These are phyloP conservation scores for Noccaea bulbosa DNA, from an alignment of 345 rosid species.

Conservation along the genomic window DNA sequence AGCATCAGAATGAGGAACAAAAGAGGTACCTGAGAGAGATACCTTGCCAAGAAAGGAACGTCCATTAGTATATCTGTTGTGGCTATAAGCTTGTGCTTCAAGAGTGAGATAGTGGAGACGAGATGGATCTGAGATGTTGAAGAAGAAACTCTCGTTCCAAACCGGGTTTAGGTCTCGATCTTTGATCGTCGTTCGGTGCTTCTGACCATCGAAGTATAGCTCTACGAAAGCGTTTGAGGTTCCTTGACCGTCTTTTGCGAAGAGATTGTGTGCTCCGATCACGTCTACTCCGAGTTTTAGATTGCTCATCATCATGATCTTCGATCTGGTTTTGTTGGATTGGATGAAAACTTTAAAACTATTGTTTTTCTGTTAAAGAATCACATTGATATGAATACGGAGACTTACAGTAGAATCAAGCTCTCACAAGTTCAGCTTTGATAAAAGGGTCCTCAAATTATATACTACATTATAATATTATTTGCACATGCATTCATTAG, in stretches of 20 bases:
- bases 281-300: constrained; percentile 91
- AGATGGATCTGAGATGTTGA: constrained; percentile 87
- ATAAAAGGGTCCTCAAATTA: constrained; percentile 22
- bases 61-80: constrained; percentile 62
- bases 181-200: constrained; percentile 79
- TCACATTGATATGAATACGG: constrained; percentile 47
- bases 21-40: constrained; percentile 75
- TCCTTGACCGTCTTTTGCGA: constrained; percentile 95
- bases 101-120: constrained; percentile 76
- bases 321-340: constrained; percentile 24
- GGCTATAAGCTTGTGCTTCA: constrained; percentile 72
- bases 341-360: constrained; percentile 8
- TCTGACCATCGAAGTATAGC: constrained; percentile 88
- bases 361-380: constrained; percentile 7
- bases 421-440: constrained; percentile 11
- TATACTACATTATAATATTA: constrained; percentile 24
- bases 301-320: constrained; percentile 56
- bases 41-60: constrained; percentile 90
- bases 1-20: constrained; percentile 85
- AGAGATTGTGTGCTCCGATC: constrained; percentile 85
- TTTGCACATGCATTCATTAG: constrained; percentile 32
- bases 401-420: constrained; percentile 29
- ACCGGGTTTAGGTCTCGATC: constrained; percentile 90
- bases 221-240: constrained; percentile 85
- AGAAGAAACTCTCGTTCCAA: constrained; percentile 97